These are phyloP conservation scores for Lablab purpureus DNA, from an alignment of 306 rosid species.

Conservation along the genomic window DNA sequence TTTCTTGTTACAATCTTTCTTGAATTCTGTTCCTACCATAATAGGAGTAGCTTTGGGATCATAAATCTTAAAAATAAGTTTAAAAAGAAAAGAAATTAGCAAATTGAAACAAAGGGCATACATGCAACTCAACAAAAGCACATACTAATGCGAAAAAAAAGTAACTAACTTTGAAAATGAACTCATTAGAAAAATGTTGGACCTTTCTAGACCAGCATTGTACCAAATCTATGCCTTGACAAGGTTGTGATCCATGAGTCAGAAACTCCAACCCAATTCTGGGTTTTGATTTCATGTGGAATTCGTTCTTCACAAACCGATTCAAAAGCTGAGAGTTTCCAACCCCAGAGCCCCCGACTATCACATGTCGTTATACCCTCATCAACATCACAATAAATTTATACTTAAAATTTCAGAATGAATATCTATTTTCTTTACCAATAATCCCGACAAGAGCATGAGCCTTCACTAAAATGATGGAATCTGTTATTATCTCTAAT, in stretches of 20 bases:
- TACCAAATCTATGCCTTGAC: slow-evolving; percentile 99
- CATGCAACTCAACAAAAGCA: background rate
- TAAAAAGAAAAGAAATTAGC: background rate
- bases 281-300: no score
- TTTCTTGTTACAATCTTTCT: slow-evolving; percentile 42
- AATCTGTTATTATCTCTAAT: slow-evolving; percentile 74
- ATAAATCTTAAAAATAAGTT: background rate
- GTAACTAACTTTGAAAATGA: background rate
- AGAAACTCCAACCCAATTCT: no score
- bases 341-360: no score
- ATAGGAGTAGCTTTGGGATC: background rate
- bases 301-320: no score
- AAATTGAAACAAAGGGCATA: slow-evolving; percentile 28
- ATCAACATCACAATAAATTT: background rate
- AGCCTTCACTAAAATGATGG: slow-evolving; percentile 66
- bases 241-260: slow-evolving; percentile 72
- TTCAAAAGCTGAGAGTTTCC: no score
- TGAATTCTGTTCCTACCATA: slow-evolving; percentile 39
- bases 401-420: slow-evolving; percentile 13
- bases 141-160: background rate
- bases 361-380: no score
- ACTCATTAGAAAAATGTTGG: background rate
- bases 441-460: slow-evolving; percentile 76
- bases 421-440: slow-evolving; percentile 53
- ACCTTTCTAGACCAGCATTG: slow-evolving; percentile 99